These are phyloP conservation scores for Macadamia tetraphylla DNA, from an alignment of 164 flowering plant genomes.

Conservation along the genomic window DNA sequence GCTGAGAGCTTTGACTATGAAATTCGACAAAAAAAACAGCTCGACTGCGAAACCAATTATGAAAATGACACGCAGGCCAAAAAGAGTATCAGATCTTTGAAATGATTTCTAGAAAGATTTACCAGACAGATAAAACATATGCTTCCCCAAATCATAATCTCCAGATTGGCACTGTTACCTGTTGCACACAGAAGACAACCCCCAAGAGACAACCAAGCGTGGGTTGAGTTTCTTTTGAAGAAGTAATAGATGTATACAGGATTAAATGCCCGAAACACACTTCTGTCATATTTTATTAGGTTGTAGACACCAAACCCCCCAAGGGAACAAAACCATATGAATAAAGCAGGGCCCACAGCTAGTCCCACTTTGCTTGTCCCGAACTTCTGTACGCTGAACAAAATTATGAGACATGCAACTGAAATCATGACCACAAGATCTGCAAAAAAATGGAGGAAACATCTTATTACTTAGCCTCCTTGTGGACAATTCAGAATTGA, in stretches of 20 bases:
- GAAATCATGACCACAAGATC: constrained; percentile 90
- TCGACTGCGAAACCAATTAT: too few relatives aligned
- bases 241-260: constrained; percentile 85
- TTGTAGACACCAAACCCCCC: constrained; percentile 91
- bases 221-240: constrained; percentile 82
- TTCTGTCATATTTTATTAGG: constrained; percentile 70
- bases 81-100: not conserved
- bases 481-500: too few relatives aligned
- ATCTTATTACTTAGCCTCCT: not conserved
- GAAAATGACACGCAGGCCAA: too few relatives aligned
- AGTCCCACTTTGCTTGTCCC: constrained; percentile 99
- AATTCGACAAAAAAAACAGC: too few relatives aligned
- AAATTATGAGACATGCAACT: constrained; percentile 76
- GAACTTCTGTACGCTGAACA: constrained; percentile 90
- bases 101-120: not conserved
- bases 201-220: constrained; percentile 91
- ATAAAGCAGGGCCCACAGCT: constrained; percentile 90
- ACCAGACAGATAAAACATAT: not conserved
- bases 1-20: too few relatives aligned
- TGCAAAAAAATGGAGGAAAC: constrained; percentile 37
- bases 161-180: constrained; percentile 37
- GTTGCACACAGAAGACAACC: constrained; percentile 97
- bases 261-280: constrained; percentile 83
- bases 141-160: not conserved
- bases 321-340: constrained; percentile 94